Evolutionary conservation across 176 grass and related monocot genomes (phyloP), one percentile per base, ranked within the genome.

Genomic region (Carex pumila): DNA sequence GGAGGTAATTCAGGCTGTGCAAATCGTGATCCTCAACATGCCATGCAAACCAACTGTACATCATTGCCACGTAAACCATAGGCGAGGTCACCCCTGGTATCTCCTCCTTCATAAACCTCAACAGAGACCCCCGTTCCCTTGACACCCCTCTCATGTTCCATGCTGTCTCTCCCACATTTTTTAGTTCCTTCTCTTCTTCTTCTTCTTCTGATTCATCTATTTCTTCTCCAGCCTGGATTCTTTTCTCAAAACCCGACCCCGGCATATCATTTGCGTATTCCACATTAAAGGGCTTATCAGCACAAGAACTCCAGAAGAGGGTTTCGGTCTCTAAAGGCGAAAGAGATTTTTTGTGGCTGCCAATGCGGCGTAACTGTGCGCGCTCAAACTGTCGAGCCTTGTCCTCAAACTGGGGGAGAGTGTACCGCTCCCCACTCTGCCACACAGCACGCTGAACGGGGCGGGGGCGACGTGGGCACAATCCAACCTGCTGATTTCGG

Each of bases 231-330:
- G 65, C 43, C 79, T 87, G 18, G 82, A 80, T 65, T 45, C 89
- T 45, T 66, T 57, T 81, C 3, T 80, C 83, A 60, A 99, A 99
- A 32, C 90, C 93, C 3, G 97, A 99, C 53, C 93, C 97, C 0
- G 97, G 93, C 97, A 99, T 99, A 88, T 99, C 97, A 79, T 99
- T 99, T 65, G 89, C 97, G 60, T 99, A 99, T 89, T 99, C 97
- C 18, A 99, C 93, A 52, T 76, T 88, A 87, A 95, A 92, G 52
- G 97, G 97, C 85, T 88, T 89, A 41, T 89, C 91, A 25, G 96
- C 97, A 65, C 89, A 93, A 56, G 97, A 93, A 34, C 80, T 85
- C 97, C 97, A 99, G 93, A 96, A 99, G 77, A 95, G 97, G 54
- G 91, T 91, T 84, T 99, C 97, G 2, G 69, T 78, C 69, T 91